These are phyloP conservation scores for Mycena leptocephala DNA, from an alignment of 768 basidiomycete species.

Conservation along the genomic window DNA sequence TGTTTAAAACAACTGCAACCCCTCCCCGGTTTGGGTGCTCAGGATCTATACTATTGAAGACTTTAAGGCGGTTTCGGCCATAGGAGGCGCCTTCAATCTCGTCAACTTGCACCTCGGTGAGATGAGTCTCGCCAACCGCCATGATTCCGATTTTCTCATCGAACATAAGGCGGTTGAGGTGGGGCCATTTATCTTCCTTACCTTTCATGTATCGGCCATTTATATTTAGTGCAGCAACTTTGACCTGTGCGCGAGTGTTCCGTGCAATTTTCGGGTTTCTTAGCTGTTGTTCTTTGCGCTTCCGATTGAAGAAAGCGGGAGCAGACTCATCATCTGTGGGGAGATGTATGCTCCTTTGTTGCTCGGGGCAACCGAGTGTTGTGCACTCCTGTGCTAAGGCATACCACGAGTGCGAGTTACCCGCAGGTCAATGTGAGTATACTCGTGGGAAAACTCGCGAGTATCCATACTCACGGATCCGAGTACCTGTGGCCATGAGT, in stretches of 20 bases:
- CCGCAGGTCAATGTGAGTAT: too few relatives aligned
- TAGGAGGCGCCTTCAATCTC: too few relatives aligned
- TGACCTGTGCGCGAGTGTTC: not conserved
- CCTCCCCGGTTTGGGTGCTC: conserved; percentile 5
- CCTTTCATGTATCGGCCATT: conserved; percentile 20
- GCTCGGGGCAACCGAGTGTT: too few relatives aligned
- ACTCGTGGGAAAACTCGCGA: too few relatives aligned
- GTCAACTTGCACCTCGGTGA: conserved; percentile 7
- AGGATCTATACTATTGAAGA: conserved; percentile 13
- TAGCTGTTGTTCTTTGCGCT: not conserved
- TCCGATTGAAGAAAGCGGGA: not conserved
- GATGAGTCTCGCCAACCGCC: conserved; percentile 35
- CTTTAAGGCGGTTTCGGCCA: not conserved
- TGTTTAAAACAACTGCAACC: conserved; percentile 36
- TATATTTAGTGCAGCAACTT: conserved; percentile 22
- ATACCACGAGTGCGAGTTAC: too few relatives aligned
- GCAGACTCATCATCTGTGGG: not conserved
- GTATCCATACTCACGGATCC: too few relatives aligned
- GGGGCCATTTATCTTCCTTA: not conserved
- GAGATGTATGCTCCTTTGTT: too few relatives aligned
- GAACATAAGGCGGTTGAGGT: conserved; percentile 25
- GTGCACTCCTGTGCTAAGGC: too few relatives aligned
- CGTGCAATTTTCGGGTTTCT: not conserved
- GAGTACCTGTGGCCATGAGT: too few relatives aligned
- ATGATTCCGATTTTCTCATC: conserved; percentile 32